Conservation (phyloP, 2,329 filamentous ascomycete species). For the Colletotrichum incanum region DNA sequence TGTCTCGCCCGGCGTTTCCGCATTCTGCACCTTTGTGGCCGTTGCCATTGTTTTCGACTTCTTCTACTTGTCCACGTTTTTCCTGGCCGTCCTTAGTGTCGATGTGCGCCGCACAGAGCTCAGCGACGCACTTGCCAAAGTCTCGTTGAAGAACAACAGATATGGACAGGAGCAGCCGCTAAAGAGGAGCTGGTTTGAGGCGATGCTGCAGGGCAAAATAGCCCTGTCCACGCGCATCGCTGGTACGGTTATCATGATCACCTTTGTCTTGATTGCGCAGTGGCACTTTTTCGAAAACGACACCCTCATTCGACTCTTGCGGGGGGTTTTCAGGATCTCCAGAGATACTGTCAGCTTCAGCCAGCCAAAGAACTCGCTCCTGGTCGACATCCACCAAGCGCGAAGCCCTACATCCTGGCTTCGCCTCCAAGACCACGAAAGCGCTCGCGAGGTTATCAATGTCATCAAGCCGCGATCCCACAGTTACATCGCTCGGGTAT, state of each 20-base stretch:
- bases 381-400: constrained; percentile 79
- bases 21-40: constrained; percentile 83
- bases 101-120: constrained; percentile 84
- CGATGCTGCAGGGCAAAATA: constrained; percentile 74
- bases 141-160: constrained; percentile 60
- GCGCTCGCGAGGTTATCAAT: constrained; percentile 82
- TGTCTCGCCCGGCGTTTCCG: constrained; percentile 79
- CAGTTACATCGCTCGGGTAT: constrained; percentile 81
- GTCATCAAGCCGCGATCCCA: constrained; percentile 80
- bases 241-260: constrained; percentile 80
- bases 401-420: constrained; percentile 85
- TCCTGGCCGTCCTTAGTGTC: constrained; percentile 83
- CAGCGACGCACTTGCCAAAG: constrained; percentile 78
- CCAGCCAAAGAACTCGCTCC: constrained; percentile 54
- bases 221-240: constrained; percentile 82
- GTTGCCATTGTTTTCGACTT: constrained; percentile 84
- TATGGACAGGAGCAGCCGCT: constrained; percentile 52
- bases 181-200: constrained; percentile 70
- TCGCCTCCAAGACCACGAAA: constrained; percentile 83
- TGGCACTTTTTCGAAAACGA: constrained; percentile 82
- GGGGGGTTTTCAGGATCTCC: constrained; percentile 52
- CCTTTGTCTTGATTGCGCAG: constrained; percentile 81
- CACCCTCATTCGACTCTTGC: constrained; percentile 57
- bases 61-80: constrained; percentile 85
- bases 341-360: constrained; percentile 48